Evolutionary conservation across 768 basidiomycete species (phyloP).

Genomic region (Mycena amicta): DNA sequence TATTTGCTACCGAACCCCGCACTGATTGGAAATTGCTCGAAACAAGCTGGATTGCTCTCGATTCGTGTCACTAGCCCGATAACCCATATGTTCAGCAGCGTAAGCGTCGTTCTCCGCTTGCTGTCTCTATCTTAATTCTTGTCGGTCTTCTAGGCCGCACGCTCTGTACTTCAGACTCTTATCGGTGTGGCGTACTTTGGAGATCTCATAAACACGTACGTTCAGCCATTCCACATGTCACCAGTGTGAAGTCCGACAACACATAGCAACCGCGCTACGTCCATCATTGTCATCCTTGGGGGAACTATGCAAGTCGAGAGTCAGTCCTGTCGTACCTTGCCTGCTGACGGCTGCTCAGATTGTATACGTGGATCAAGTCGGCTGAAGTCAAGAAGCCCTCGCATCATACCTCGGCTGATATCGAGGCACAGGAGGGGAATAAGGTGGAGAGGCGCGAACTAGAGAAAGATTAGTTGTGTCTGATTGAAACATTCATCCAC

Average conservation of each 20-base stretch:
- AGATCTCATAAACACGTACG: constrained; percentile 74
- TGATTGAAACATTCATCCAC: too few relatives aligned
- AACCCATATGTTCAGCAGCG: constrained; percentile 84
- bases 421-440: constrained; percentile 36
- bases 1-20: background rate
- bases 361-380: constrained; percentile 55
- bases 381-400: constrained; percentile 31
- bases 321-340: too few relatives aligned
- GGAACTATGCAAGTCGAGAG: constrained; percentile 61
- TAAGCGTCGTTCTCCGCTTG: constrained; percentile 38
- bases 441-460: constrained; percentile 17
- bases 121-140: constrained; percentile 13
- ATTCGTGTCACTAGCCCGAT: constrained; percentile 84
- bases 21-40: background rate
- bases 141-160: constrained; percentile 56
- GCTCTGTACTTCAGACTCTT: constrained; percentile 82
- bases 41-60: constrained; percentile 70
- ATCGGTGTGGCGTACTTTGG: constrained; percentile 77
- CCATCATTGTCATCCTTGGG: constrained; percentile 66
- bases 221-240: constrained; percentile 15
- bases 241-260: constrained; percentile 8
- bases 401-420: constrained; percentile 37
- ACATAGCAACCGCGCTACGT: constrained; percentile 59
- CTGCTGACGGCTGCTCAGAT: too few relatives aligned
- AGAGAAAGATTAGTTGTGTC: background rate